Evolutionary conservation across 1,284 basidiomycete genomes (phyloP).

Genomic region (Coriolopsis trogii): DNA sequence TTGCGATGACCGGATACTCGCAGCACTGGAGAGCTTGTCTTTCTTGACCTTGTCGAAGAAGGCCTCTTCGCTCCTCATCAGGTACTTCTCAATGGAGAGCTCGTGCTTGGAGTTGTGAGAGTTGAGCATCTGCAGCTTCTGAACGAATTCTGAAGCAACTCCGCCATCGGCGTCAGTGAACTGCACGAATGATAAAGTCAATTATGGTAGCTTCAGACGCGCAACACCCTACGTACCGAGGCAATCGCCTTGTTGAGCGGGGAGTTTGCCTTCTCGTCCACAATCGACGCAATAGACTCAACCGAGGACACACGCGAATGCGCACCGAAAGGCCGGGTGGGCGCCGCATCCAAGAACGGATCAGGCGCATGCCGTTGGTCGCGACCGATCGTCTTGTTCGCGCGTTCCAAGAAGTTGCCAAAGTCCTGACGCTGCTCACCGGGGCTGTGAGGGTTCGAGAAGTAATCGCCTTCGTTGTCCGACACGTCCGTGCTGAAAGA

Average conservation of each 20-base stretch:
- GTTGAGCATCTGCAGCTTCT: slow-evolving; percentile 78
- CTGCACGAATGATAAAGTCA: slow-evolving; percentile 36
- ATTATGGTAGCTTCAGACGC: not conserved
- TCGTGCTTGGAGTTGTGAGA: slow-evolving; percentile 90
- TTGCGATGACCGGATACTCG: slow-evolving; percentile 76
- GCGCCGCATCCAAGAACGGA: slow-evolving; percentile 78
- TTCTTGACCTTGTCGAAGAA: slow-evolving; percentile 90
- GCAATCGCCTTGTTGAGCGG: slow-evolving; percentile 92
- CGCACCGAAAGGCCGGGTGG: slow-evolving; percentile 75
- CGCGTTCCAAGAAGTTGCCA: slow-evolving; percentile 81
- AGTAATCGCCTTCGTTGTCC: slow-evolving; percentile 64
- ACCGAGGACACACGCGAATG: slow-evolving; percentile 82
- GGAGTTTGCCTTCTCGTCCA: slow-evolving; percentile 87
- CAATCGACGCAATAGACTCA: slow-evolving; percentile 87
- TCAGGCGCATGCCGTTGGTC: slow-evolving; percentile 78
- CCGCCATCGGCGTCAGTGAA: slow-evolving; percentile 93
- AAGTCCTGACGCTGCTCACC: slow-evolving; percentile 51
- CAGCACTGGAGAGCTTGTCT: slow-evolving; percentile 81
- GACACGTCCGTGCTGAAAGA: slow-evolving; percentile 53
- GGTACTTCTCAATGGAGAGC: slow-evolving; percentile 87
- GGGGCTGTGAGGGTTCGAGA: slow-evolving; percentile 42
- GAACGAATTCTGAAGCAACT: slow-evolving; percentile 86
- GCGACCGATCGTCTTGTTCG: slow-evolving; percentile 80
- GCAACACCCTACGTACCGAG: slow-evolving; percentile 54
- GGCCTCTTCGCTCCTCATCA: slow-evolving; percentile 88